Evolutionary conservation across 768 basidiomycete genomes (phyloP).

Genomic region (Trametes cingulata): DNA sequence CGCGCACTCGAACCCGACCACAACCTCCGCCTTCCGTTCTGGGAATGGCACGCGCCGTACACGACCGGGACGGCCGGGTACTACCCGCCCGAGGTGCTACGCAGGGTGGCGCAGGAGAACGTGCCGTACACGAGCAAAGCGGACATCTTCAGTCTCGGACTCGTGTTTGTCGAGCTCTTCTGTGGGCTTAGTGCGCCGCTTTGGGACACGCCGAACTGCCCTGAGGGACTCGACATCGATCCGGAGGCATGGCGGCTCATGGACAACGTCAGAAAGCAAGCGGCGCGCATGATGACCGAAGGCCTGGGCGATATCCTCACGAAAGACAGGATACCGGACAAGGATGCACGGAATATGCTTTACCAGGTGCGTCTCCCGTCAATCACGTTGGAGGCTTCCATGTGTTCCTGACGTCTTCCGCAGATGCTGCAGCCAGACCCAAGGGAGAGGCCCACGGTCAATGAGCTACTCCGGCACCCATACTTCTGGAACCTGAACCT

Average conservation of each 20-base stretch:
- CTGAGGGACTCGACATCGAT: not conserved
- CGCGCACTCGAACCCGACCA: slow-evolving; percentile 2
- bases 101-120: slow-evolving; percentile 35
- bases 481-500: not conserved
- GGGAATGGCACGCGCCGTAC: slow-evolving; percentile 18
- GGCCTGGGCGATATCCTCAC: not conserved
- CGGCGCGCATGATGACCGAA: not conserved
- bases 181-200: not conserved
- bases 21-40: not conserved
- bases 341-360: not conserved
- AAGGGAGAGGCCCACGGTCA: not conserved
- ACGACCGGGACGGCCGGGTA: slow-evolving; percentile 41
- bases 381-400: too few species aligned
- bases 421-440: not conserved
- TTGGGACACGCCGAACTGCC: not conserved
- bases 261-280: not conserved
- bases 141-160: slow-evolving; percentile 50
- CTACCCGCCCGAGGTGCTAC: slow-evolving; percentile 47
- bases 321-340: not conserved
- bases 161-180: slow-evolving; percentile 46
- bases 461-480: not conserved
- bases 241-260: not conserved
- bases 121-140: slow-evolving; percentile 20
- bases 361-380: not conserved
- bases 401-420: not conserved